These are phyloP conservation scores for Rhodofomes roseus DNA, from an alignment of 1,284 basidiomycete genomes.

Conservation along the genomic window DNA sequence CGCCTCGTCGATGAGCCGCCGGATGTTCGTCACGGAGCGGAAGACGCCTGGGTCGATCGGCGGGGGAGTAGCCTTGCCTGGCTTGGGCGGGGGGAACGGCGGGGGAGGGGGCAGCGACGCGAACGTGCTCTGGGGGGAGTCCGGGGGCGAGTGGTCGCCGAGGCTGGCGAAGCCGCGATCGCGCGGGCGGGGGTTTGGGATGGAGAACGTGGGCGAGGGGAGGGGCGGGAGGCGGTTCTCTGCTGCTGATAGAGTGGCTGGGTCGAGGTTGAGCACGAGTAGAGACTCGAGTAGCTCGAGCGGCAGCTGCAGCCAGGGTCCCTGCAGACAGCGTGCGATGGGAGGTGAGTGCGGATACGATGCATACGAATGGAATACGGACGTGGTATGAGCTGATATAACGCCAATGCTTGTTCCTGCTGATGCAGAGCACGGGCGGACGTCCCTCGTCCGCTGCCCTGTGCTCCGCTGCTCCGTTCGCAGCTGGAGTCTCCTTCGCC, in stretches of 20 bases:
- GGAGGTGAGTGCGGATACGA: not conserved
- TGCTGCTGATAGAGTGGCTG: constrained; percentile 49
- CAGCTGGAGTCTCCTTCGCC: constrained; percentile 32
- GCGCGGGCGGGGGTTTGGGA: constrained; percentile 26
- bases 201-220: constrained; percentile 24
- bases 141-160: constrained; percentile 49
- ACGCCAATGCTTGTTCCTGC: constrained; percentile 83
- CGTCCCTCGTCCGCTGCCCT: constrained; percentile 30
- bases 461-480: constrained; percentile 22
- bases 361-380: constrained; percentile 27
- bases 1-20: constrained; percentile 79
- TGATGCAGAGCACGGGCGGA: constrained; percentile 70
- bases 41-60: constrained; percentile 85
- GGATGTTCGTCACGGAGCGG: constrained; percentile 64
- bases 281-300: constrained; percentile 79
- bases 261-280: constrained; percentile 69
- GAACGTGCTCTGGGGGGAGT: constrained; percentile 43
- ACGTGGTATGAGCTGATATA: constrained; percentile 88
- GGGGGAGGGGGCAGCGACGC: constrained; percentile 38
- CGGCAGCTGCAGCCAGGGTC: constrained; percentile 84
- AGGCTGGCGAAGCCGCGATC: constrained; percentile 39
- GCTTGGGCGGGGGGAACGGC: constrained; percentile 45
- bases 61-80: constrained; percentile 66
- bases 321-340: constrained; percentile 37
- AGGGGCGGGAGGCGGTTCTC: constrained; percentile 38